Percentiles rank a stretch among this genome's conserved stretches.
These are phyloP conservation scores for Eimeria acervulina DNA, from an alignment of 169 alveolate genomes.

Conservation along the genomic window DNA sequence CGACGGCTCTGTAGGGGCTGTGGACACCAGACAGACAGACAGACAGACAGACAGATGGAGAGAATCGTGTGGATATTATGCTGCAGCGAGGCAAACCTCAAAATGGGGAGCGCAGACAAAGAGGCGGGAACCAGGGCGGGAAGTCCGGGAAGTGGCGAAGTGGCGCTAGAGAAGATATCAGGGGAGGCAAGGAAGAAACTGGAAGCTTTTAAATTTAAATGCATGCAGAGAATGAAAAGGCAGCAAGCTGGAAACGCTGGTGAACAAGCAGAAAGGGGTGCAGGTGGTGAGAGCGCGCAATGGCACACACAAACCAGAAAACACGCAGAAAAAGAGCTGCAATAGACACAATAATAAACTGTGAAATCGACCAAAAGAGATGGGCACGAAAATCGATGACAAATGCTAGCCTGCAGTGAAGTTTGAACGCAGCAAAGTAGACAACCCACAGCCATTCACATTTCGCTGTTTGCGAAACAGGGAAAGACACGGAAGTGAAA, in stretches of 20 bases:
- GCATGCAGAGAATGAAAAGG: background rate
- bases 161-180: background rate
- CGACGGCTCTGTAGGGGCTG: slow-evolving; percentile 55
- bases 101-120: background rate
- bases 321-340: background rate
- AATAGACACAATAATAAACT: background rate
- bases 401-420: background rate
- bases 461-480: background rate
- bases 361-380: background rate
- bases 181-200: background rate
- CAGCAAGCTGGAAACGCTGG: background rate
- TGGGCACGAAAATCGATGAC: background rate
- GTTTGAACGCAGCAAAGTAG: background rate
- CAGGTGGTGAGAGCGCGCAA: slow-evolving; percentile 11
- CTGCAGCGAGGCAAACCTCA: background rate
- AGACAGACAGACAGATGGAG: background rate
- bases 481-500: background rate
- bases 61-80: background rate
- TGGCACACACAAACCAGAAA: background rate
- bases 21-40: background rate
- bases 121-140: background rate
- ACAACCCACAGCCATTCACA: background rate
- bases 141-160: background rate
- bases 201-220: background rate
- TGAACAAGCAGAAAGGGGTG: background rate